Evolutionary conservation across 2,329 filamentous ascomycete species (phyloP).

Genomic region (Talaromyces sp.): DNA sequence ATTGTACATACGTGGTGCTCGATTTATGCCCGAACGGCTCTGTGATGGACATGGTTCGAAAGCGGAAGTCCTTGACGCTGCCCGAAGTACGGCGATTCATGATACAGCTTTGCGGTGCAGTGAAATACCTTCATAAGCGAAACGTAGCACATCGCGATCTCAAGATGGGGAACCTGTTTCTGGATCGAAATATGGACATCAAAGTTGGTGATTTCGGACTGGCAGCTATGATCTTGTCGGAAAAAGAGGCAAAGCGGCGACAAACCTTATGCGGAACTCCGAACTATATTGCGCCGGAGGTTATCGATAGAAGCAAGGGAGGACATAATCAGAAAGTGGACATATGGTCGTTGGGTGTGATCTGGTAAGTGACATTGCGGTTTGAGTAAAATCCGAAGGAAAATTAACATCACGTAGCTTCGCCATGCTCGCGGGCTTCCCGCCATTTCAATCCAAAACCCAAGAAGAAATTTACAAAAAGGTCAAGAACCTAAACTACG

Average conservation of each 20-base stretch:
- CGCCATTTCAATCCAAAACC: constrained; percentile 81
- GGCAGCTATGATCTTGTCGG: constrained; percentile 84
- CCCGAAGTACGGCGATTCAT: constrained; percentile 92
- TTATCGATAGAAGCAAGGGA: constrained; percentile 87
- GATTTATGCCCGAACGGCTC: constrained; percentile 95
- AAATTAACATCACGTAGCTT: constrained; percentile 54
- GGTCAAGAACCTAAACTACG: constrained; percentile 46
- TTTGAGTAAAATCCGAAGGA: neutral
- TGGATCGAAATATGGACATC: constrained; percentile 92
- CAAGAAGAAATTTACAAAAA: constrained; percentile 52
- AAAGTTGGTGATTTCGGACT: constrained; percentile 98
- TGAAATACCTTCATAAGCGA: constrained; percentile 95
- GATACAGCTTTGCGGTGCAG: constrained; percentile 90
- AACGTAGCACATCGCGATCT: constrained; percentile 95
- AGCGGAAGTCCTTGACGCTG: constrained; percentile 82
- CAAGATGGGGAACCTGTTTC: constrained; percentile 97
- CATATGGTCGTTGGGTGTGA: constrained; percentile 96
- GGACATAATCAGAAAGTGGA: constrained; percentile 98
- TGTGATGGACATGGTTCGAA: constrained; percentile 96
- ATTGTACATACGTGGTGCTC: constrained; percentile 87
- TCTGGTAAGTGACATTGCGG: constrained; percentile 62
- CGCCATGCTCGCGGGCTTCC: constrained; percentile 93
- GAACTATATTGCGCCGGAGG: constrained; percentile 97
- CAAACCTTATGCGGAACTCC: constrained; percentile 95
- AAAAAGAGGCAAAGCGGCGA: constrained; percentile 78